A percentile compares a stretch with the other conserved stretches of the same genome.
Conservation (phyloP, 2,329 filamentous ascomycete genomes). For the Colletotrichum scovillei region DNA sequence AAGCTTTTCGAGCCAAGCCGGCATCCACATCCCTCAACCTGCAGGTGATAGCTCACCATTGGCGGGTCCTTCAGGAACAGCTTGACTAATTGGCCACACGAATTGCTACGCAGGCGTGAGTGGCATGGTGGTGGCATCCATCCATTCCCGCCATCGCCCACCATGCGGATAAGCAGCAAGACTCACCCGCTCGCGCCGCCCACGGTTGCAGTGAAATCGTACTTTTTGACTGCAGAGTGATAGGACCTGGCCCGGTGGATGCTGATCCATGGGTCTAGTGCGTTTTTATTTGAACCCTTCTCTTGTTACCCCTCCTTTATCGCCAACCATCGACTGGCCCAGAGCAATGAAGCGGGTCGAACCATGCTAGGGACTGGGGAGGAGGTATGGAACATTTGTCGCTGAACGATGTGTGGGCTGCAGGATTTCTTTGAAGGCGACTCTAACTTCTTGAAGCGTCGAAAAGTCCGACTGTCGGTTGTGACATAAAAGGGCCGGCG, state of each 20-base stretch:
- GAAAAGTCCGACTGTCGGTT: background rate
- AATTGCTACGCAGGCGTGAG: background rate
- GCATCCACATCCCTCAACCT: conserved; percentile 27
- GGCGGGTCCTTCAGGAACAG: background rate
- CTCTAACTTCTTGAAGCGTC: background rate
- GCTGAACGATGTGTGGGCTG: conserved; percentile 11
- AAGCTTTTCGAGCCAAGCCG: conserved; percentile 30
- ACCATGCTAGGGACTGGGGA: background rate
- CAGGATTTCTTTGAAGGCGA: background rate
- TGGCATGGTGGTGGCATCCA: background rate
- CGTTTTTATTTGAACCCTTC: background rate
- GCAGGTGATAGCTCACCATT: conserved; percentile 24
- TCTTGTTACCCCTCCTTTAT: conserved; percentile 30
- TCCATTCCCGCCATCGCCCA: background rate
- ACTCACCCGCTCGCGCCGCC: background rate
- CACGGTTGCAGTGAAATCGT: background rate
- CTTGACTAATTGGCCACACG: conserved; percentile 23
- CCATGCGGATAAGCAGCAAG: background rate
- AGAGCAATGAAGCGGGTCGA: conserved; percentile 22
- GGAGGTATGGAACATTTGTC: conserved; percentile 1
- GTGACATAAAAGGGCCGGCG: conserved; percentile 21
- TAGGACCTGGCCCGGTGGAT: conserved; percentile 3
- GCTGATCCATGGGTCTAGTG: conserved; percentile 12
- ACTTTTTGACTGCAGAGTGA: background rate
- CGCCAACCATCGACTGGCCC: conserved; percentile 25